phyloP scores from a whole-genome alignment of 2,329 filamentous ascomycete genomes.

The Colletotrichum salicis region DNA sequence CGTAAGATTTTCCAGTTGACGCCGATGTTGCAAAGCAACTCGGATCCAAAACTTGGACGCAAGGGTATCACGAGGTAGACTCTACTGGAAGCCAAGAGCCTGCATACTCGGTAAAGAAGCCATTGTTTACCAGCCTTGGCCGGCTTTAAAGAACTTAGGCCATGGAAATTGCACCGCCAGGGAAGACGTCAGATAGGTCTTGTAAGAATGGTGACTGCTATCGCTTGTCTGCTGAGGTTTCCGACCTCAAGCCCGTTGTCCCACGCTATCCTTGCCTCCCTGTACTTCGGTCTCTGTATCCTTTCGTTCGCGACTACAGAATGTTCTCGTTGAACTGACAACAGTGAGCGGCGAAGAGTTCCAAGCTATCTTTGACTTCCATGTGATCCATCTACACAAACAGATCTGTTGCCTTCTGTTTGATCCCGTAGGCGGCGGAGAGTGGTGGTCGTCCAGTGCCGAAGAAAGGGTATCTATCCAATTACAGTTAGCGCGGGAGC shows the following conservation, averaged over 20 bases:
- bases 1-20: background rate
- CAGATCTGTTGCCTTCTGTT: background rate
- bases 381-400: slow-evolving; percentile 25
- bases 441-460: slow-evolving; percentile 18
- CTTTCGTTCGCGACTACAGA: background rate
- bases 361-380: background rate
- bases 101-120: too few species aligned
- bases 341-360: background rate
- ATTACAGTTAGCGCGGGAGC: slow-evolving; percentile 12
- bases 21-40: background rate
- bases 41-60: background rate
- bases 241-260: too few species aligned
- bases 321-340: slow-evolving; percentile 1
- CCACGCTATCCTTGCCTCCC: background rate
- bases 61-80: background rate
- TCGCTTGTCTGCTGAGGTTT: too few species aligned
- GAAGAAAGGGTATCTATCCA: slow-evolving; percentile 22
- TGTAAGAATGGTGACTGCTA: too few species aligned
- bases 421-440: slow-evolving; percentile 7
- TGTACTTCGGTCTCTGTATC: background rate
- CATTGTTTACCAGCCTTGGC: too few species aligned
- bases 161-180: too few species aligned
- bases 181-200: too few species aligned
- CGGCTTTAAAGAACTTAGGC: too few species aligned
- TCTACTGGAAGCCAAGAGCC: background rate